Evolutionary conservation across 2,329 filamentous ascomycete species (phyloP).

Genomic region (Simplicillium sp.): DNA sequence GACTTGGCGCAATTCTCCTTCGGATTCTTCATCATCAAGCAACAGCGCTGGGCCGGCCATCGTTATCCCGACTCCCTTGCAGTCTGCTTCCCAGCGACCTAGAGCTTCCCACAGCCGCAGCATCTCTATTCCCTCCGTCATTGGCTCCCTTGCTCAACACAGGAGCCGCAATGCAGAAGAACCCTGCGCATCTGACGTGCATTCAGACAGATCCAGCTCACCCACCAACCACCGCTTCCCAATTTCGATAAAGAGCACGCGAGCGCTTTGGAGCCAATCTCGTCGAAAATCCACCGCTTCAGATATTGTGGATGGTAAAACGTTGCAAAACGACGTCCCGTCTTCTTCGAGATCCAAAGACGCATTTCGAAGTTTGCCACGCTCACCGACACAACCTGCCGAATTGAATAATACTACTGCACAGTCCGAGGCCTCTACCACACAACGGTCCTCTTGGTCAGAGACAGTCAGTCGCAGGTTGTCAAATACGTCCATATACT

Average conservation of each 20-base stretch:
- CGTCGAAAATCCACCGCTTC: constrained; percentile 3
- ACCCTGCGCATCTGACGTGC: constrained; percentile 45
- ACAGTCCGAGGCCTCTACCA: constrained; percentile 8
- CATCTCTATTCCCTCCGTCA: constrained; percentile 34
- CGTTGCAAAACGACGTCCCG: background rate
- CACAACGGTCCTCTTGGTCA: constrained; percentile 35
- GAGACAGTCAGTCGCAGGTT: constrained; percentile 52
- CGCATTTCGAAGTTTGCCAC: no score
- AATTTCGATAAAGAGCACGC: constrained; percentile 7
- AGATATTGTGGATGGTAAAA: background rate
- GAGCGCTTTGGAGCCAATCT: constrained; percentile 4
- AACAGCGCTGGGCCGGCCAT: background rate
- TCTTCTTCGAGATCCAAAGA: background rate
- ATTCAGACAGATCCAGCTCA: constrained; percentile 50
- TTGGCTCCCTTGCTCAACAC: constrained; percentile 25
- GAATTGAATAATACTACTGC: background rate
- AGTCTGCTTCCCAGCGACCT: background rate
- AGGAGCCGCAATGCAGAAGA: constrained; percentile 52
- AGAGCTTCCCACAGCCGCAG: constrained; percentile 22
- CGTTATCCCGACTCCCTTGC: background rate
- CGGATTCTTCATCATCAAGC: constrained; percentile 1
- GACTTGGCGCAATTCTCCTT: constrained; percentile 2
- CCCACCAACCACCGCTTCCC: constrained; percentile 32
- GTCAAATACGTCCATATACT: constrained; percentile 66
- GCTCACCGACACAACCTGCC: background rate